Evolutionary conservation across 768 basidiomycete genomes (phyloP), one percentile per base, ranked within the genome.

Genomic region (Tylopilus plumbeoviolaceoides): DNA sequence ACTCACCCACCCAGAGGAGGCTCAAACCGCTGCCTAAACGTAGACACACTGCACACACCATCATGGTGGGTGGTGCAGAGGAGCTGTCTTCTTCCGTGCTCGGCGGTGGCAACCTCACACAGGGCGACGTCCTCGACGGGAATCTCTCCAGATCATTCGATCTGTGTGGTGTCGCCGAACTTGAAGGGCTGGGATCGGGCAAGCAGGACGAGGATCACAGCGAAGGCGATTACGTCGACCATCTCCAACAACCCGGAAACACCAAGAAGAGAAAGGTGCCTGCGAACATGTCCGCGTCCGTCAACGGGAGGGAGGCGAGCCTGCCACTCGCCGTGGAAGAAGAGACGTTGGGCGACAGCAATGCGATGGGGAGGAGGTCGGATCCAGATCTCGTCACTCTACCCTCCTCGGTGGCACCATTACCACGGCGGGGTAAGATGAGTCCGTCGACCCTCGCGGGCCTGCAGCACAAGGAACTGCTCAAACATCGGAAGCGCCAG

Each of bases 191-290:
- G 48, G 56, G 56, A 62, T 69, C 59, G 39, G 52, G 59, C 45
- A 70, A 51, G 57, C 78, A 78, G 50, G 80, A 79, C 36, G 81
- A 83, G 43, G 79, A 78, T 57, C 73, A 76, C 28, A 78, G 71
- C 10, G 83, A 81, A 57, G 81, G 76, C 20, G 87, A 87, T 62
- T 84, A 83, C 58, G 63, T 77, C 15, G 86, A 89, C 65, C 84
- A 87, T 60, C 69, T 84, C 28, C 83, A 80, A 55, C 89, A 89
- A 57, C 88, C 84, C 4, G 85, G 85, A 8, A 92, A 92, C 62
- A 87, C 88, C 44, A 92, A 92, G 80, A 92, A 92, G 73, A 78
- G 90, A 44, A 92, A 92, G 66, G 89, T 92, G 3, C 90, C 91
- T 1, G 79, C 81, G 35, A 85, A 88, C 66, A 64, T 72, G 49